Conservation (phyloP, 2,329 filamentous ascomycete species). For the Fonsecaea nubica region DNA sequence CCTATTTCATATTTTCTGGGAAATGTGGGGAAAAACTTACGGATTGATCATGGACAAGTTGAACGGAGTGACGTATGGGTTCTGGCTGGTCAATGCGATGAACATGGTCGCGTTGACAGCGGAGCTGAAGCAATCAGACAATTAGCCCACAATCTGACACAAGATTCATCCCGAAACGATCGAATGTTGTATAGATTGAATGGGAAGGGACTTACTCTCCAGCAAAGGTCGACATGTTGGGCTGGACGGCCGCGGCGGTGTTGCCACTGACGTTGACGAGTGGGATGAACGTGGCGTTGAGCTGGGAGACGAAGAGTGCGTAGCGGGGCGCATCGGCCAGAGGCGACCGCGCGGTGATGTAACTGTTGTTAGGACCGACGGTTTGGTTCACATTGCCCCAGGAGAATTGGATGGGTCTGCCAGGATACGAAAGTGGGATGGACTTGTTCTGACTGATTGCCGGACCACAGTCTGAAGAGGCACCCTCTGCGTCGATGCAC, state of each 20-base stretch:
- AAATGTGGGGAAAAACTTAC: constrained; percentile 45
- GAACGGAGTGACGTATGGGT: constrained; percentile 75
- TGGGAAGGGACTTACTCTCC: constrained; percentile 54
- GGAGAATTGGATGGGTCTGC: constrained; percentile 70
- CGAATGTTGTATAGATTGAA: no score
- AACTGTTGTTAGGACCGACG: constrained; percentile 82
- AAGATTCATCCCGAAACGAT: no score
- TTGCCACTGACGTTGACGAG: constrained; percentile 63
- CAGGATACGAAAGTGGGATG: constrained; percentile 74
- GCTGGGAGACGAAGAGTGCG: constrained; percentile 77
- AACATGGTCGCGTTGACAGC: constrained; percentile 81
- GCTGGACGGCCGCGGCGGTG: constrained; percentile 73
- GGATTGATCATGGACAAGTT: constrained; percentile 77
- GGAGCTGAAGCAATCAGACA: constrained; percentile 45
- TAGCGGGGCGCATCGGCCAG: constrained; percentile 66
- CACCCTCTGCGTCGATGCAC: constrained; percentile 64
- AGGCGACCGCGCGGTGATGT: constrained; percentile 66
- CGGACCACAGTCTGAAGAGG: constrained; percentile 65
- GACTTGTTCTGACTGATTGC: constrained; percentile 72
- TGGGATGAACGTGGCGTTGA: constrained; percentile 74
- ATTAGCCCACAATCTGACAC: background rate
- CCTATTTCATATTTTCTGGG: no score
- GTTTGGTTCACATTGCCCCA: constrained; percentile 74
- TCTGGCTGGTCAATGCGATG: constrained; percentile 73
- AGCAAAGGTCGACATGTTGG: constrained; percentile 69